Conservation (phyloP, 176 grass and related monocot genomes). For the Lolium perenne region DNA sequence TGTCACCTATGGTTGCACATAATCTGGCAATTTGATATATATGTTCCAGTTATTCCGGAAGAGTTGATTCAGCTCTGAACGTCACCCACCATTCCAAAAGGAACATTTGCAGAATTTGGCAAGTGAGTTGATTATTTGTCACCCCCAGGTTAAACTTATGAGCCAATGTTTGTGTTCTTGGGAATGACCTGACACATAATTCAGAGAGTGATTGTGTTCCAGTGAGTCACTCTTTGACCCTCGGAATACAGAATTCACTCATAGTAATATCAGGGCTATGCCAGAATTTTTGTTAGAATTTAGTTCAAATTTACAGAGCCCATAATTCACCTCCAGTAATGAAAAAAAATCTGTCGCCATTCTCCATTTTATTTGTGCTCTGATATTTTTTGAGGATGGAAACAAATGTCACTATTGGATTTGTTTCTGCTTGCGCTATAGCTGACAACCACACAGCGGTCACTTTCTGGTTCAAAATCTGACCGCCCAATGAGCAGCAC, state of each 20-base stretch:
- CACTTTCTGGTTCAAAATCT: conserved; percentile 42
- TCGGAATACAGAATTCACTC: not conserved
- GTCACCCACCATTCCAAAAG: not conserved
- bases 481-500: conserved; percentile 44
- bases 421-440: not conserved
- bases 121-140: conserved; percentile 7
- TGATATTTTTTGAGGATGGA: not conserved
- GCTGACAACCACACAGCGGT: not conserved
- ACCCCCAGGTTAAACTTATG: not conserved
- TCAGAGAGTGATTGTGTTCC: not conserved
- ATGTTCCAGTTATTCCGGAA: not conserved
- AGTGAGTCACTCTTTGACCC: not conserved
- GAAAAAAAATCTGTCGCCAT: not conserved
- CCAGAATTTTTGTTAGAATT: not conserved
- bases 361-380: not conserved
- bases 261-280: not conserved
- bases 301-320: not conserved
- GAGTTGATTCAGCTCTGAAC: conserved; percentile 18
- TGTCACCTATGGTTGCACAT: conserved; percentile 12
- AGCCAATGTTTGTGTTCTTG: not conserved
- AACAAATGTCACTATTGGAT: not conserved
- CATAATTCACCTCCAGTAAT: not conserved
- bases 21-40: conserved; percentile 15
- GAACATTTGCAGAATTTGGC: conserved; percentile 24
- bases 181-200: not conserved